phyloP scores from a whole-genome alignment of 2,329 filamentous ascomycete species.

The Penicillium sp. region DNA sequence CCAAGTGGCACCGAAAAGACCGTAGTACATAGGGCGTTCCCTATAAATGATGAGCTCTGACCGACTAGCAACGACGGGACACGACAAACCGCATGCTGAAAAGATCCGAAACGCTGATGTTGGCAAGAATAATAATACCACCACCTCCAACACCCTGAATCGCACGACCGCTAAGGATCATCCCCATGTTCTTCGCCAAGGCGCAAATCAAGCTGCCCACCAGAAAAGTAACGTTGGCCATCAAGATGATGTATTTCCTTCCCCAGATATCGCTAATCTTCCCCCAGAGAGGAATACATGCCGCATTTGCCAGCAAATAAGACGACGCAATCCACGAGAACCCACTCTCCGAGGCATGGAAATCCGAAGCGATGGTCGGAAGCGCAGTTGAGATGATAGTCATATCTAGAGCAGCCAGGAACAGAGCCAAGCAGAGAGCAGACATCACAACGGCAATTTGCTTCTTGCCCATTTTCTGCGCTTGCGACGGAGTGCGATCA shows the following conservation, averaged over 20 bases:
- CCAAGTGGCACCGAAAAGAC: constrained; percentile 58
- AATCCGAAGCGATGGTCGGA: constrained; percentile 41
- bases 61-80: not conserved
- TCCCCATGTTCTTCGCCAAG: constrained; percentile 52
- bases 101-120: constrained; percentile 59
- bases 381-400: constrained; percentile 45
- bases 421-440: constrained; percentile 48
- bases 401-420: constrained; percentile 57
- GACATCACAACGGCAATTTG: constrained; percentile 40
- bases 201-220: constrained; percentile 57
- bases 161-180: constrained; percentile 57
- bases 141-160: constrained; percentile 61
- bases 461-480: constrained; percentile 37
- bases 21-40: constrained; percentile 56
- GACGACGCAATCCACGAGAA: constrained; percentile 48
- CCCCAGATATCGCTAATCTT: constrained; percentile 64
- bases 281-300: constrained; percentile 54
- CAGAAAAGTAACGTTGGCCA: constrained; percentile 58
- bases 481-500: constrained; percentile 35
- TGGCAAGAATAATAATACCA: constrained; percentile 58
- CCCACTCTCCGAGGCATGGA: constrained; percentile 40
- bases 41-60: constrained; percentile 26
- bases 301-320: constrained; percentile 43
- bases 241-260: constrained; percentile 56
- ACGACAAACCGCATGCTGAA: constrained; percentile 51